Percentiles rank a stretch among this genome's conserved stretches.
These are phyloP conservation scores for Suillus alpinus DNA, from an alignment of 768 basidiomycete genomes.

Conservation along the genomic window DNA sequence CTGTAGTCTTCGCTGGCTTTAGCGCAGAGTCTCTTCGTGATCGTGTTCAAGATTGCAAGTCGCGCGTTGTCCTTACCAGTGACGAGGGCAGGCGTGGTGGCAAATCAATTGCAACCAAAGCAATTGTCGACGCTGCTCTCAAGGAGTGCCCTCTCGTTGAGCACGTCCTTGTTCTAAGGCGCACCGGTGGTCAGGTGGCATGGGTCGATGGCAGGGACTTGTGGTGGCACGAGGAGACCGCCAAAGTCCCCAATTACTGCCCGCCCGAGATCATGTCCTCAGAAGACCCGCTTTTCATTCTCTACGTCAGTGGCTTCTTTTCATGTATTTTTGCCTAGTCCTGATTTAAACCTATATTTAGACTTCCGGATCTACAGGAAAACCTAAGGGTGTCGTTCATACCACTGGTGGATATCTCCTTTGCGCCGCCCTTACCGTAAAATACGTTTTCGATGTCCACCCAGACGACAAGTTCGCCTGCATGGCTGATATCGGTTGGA, in stretches of 20 bases:
- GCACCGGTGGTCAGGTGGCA: slow-evolving; percentile 80
- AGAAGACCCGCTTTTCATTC: slow-evolving; percentile 98
- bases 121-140: slow-evolving; percentile 89
- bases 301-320: slow-evolving; percentile 68
- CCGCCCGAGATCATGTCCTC: slow-evolving; percentile 82
- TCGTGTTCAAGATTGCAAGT: slow-evolving; percentile 85
- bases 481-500: slow-evolving; percentile 99
- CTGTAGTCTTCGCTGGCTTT: slow-evolving; percentile 97
- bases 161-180: slow-evolving; percentile 84
- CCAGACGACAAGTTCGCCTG: slow-evolving; percentile 95
- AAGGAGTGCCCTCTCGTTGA: slow-evolving; percentile 82
- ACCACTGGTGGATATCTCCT: slow-evolving; percentile 90
- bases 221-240: slow-evolving; percentile 96
- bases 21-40: slow-evolving; percentile 92
- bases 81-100: slow-evolving; percentile 95
- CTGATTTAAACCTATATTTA: slow-evolving; percentile 27
- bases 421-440: slow-evolving; percentile 86
- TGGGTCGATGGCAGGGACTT: slow-evolving; percentile 84
- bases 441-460: slow-evolving; percentile 97
- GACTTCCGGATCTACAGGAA: slow-evolving; percentile 94
- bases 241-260: slow-evolving; percentile 84
- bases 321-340: neutral
- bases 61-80: slow-evolving; percentile 88
- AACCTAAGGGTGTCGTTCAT: slow-evolving; percentile 96
- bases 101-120: slow-evolving; percentile 91